phyloP scores from a whole-genome alignment of 2,329 filamentous ascomycete genomes.

The Taxawa tesnikishii region DNA sequence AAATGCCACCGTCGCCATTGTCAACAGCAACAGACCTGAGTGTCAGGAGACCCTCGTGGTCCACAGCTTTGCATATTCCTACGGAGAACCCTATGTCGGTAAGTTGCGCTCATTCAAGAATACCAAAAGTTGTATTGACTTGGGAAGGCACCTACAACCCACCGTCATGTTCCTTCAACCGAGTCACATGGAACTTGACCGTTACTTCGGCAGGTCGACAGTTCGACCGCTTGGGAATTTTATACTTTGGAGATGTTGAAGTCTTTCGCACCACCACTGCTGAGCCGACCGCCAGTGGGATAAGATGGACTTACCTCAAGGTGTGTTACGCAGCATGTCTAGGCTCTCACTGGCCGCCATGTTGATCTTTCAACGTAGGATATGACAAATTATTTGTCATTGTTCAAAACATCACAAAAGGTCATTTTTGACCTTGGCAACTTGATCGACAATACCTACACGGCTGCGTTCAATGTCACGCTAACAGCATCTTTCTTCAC shows the following conservation, averaged over 20 bases:
- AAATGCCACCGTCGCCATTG: constrained; percentile 14
- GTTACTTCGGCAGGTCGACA: constrained; percentile 60
- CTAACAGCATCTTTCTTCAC: constrained; percentile 62
- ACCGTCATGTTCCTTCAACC: constrained; percentile 58
- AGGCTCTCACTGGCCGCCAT: neutral
- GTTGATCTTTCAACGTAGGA: constrained; percentile 30
- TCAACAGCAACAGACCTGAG: constrained; percentile 14
- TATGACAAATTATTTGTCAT: constrained; percentile 55
- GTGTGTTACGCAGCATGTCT: constrained; percentile 3
- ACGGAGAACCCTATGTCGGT: constrained; percentile 63
- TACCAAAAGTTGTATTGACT: constrained; percentile 12
- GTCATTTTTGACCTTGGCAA: constrained; percentile 74
- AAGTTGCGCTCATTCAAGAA: too few relatives aligned
- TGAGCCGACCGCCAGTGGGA: constrained; percentile 59
- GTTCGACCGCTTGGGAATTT: constrained; percentile 61
- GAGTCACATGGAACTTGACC: constrained; percentile 64
- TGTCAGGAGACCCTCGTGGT: constrained; percentile 53
- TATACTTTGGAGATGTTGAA: constrained; percentile 67
- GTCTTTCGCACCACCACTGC: constrained; percentile 77
- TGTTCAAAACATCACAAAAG: constrained; percentile 59
- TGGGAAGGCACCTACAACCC: constrained; percentile 49
- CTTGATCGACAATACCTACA: constrained; percentile 58
- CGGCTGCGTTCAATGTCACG: constrained; percentile 60
- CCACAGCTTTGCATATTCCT: constrained; percentile 59
- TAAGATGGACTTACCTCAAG: constrained; percentile 65